Evolutionary conservation across 108 stramenopile species (phyloP), one percentile per base, ranked within the genome.

Genomic region (Nitzschia inconspicua): DNA sequence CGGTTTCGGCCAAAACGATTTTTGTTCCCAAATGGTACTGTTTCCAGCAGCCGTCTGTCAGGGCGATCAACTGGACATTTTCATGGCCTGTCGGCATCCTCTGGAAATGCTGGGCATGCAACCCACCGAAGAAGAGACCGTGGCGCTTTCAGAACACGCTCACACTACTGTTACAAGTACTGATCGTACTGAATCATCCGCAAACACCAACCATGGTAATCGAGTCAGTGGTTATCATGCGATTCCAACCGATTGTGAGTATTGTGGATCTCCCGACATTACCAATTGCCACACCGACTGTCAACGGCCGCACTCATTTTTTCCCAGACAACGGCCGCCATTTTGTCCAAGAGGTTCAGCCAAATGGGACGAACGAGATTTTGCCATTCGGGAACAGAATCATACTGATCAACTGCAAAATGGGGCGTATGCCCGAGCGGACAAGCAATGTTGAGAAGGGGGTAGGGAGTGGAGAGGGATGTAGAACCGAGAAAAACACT

Each of bases 1-100:
- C n/a, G n/a, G n/a, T n/a, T n/a, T n/a, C n/a, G n/a, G n/a, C n/a
- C n/a, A n/a, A n/a, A n/a, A n/a, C n/a, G n/a, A 34, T 32, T 53
- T 53, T 32, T 53, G 51, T n/a, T 11, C 51, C 31, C 32, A 53
- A 32, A 53, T 53, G 51, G 16, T 53, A 8, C 32, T n/a, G 51
- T 20, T 16, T 1, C 44, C 44, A 20, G 47, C 10, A 3, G 29
- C 25, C 8, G 28, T 53, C 19, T 53, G 51, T 26, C 31, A 53
- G 19, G 44, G 44, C 19, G 51, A 53, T 18, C 51, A 53, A 19
- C 32, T 53, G 51, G 51, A 53, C 19, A 53, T 34, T 7, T 53
- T 53, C 19, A 53, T 53, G 51, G 18, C 25, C 4, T 53, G 51
- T 19, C 51, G 27, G 8, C 51, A 53, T 32, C 51, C 51, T n/a